These are phyloP conservation scores for Boletus sp. DNA, from an alignment of 768 basidiomycete species.

Conservation along the genomic window DNA sequence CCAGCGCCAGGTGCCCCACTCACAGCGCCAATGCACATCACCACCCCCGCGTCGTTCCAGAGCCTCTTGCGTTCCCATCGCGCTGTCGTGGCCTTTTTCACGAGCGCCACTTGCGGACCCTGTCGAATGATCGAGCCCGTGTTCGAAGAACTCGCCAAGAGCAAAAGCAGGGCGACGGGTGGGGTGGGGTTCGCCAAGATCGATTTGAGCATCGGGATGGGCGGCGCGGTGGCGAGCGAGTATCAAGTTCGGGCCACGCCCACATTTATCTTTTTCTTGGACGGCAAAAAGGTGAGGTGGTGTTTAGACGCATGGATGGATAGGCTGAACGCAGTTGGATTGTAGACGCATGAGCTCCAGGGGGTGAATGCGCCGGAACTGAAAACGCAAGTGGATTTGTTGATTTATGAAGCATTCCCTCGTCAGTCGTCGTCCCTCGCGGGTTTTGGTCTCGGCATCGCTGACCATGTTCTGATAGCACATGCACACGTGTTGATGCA, in stretches of 20 bases:
- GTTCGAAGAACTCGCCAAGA: slow-evolving; percentile 74
- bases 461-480: slow-evolving; percentile 41
- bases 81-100: slow-evolving; percentile 81
- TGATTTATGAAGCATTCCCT: slow-evolving; percentile 77
- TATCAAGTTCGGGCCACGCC: slow-evolving; percentile 77
- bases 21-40: slow-evolving; percentile 62
- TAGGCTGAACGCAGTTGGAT: neutral
- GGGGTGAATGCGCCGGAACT: slow-evolving; percentile 72
- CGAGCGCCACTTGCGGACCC: slow-evolving; percentile 70
- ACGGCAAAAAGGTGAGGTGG: slow-evolving; percentile 63
- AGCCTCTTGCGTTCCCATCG: slow-evolving; percentile 62
- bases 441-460: neutral
- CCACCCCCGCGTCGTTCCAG: slow-evolving; percentile 70
- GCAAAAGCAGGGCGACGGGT: slow-evolving; percentile 45
- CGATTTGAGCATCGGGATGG: slow-evolving; percentile 72
- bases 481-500: slow-evolving; percentile 69
- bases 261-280: slow-evolving; percentile 85
- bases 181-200: slow-evolving; percentile 81
- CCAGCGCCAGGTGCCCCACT: slow-evolving; percentile 45
- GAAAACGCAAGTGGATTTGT: slow-evolving; percentile 66
- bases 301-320: slow-evolving; percentile 2
- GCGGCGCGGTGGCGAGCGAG: slow-evolving; percentile 54
- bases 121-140: slow-evolving; percentile 82
- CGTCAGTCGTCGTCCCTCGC: slow-evolving; percentile 47
- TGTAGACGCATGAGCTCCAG: slow-evolving; percentile 65